Conservation (phyloP, 306 rosid genomes). For the Carpinus fangiana region DNA sequence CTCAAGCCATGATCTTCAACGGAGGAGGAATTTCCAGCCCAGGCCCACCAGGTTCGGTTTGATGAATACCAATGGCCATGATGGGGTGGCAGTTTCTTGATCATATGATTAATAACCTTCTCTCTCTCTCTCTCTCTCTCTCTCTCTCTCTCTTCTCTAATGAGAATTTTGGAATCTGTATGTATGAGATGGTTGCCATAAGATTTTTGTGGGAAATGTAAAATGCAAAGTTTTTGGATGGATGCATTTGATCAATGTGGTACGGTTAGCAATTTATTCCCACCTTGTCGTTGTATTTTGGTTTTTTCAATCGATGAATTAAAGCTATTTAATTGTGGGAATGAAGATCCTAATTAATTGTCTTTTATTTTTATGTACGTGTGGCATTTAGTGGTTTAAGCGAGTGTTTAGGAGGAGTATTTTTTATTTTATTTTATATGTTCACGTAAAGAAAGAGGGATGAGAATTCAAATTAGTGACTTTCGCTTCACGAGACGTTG, state of each 20-base stretch:
- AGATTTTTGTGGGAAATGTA: neutral
- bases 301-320: neutral
- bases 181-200: neutral
- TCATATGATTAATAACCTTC: neutral
- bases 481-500: no score
- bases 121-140: neutral
- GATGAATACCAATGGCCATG: slow-evolving; percentile 13
- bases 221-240: slow-evolving; percentile 1
- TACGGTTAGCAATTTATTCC: neutral
- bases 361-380: no score
- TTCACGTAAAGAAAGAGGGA: no score
- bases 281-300: neutral
- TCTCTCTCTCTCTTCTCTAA: neutral
- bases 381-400: no score
- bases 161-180: neutral
- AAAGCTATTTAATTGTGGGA: no score
- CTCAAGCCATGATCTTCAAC: slow-evolving; percentile 18
- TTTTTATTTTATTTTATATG: no score
- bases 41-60: slow-evolving; percentile 34
- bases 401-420: no score
- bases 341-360: no score
- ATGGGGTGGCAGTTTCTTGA: slow-evolving; percentile 24
- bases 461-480: no score
- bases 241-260: neutral
- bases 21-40: slow-evolving; percentile 29